Evolutionary conservation across 1,284 basidiomycete species (phyloP).

Genomic region (Polyporus tsugae): DNA sequence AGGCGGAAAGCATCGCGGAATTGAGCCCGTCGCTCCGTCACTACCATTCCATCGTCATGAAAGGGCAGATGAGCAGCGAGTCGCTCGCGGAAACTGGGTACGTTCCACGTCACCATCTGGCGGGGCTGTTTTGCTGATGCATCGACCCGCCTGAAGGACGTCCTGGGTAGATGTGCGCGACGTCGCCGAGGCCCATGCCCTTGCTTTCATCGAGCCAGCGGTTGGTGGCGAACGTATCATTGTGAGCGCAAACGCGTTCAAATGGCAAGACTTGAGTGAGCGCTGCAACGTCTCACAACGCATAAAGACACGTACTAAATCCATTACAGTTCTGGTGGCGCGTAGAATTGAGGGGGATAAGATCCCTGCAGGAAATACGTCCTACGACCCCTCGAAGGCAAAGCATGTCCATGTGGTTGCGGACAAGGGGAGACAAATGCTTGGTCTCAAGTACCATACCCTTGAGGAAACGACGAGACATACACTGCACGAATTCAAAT

Average conservation of each 20-base stretch:
- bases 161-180: conserved; percentile 69
- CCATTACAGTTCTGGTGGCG: background rate
- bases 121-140: background rate
- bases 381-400: conserved; percentile 36
- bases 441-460: conserved; percentile 54
- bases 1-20: conserved; percentile 22
- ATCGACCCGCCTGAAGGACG: conserved; percentile 9
- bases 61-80: conserved; percentile 10
- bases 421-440: conserved; percentile 49
- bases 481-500: conserved; percentile 48
- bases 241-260: conserved; percentile 44
- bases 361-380: conserved; percentile 32
- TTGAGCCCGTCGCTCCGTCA: conserved; percentile 30
- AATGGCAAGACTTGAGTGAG: conserved; percentile 43
- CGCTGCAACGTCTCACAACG: background rate
- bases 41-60: conserved; percentile 24
- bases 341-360: conserved; percentile 24
- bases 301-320: background rate
- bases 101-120: background rate
- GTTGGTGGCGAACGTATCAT: conserved; percentile 71
- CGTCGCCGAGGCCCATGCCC: conserved; percentile 63
- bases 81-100: conserved; percentile 9
- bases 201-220: conserved; percentile 57
- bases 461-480: conserved; percentile 52
- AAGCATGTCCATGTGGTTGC: conserved; percentile 43